These are phyloP conservation scores for Aspergillus sp. DNA, from an alignment of 2,329 filamentous ascomycete genomes.

Conservation along the genomic window DNA sequence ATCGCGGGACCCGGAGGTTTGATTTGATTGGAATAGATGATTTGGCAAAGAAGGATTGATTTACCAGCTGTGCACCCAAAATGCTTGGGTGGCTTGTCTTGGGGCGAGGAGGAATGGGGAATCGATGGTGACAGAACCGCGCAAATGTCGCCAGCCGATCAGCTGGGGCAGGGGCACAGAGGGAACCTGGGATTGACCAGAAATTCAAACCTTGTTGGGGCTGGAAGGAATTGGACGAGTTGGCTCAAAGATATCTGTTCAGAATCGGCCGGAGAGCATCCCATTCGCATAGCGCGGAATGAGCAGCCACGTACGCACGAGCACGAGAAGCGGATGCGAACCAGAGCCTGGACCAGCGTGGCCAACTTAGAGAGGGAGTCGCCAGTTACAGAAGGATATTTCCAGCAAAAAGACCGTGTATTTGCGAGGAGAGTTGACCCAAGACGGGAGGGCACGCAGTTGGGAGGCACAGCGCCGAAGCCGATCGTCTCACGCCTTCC, in stretches of 20 bases:
- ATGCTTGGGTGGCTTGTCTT: constrained; percentile 17
- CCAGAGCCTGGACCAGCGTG: constrained; percentile 6
- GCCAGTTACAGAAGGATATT: constrained; percentile 8
- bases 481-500: constrained; percentile 24
- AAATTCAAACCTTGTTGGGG: constrained; percentile 14
- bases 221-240: constrained; percentile 18
- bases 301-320: constrained; percentile 25
- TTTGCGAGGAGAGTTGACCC: constrained; percentile 2
- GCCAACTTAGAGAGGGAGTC: not conserved
- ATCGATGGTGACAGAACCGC: constrained; percentile 19
- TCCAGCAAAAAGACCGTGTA: constrained; percentile 12
- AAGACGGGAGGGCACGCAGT: constrained; percentile 7
- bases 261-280: constrained; percentile 14
- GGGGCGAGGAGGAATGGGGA: constrained; percentile 15
- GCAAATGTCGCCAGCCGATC: constrained; percentile 21
- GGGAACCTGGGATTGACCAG: constrained; percentile 7
- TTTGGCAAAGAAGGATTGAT: constrained; percentile 6
- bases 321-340: constrained; percentile 13
- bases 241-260: constrained; percentile 21
- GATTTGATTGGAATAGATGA: constrained; percentile 14
- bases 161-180: constrained; percentile 13
- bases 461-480: constrained; percentile 6
- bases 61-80: constrained; percentile 9
- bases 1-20: constrained; percentile 4
- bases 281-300: constrained; percentile 24